Percentiles rank a stretch among this genome's conserved stretches.
Conservation (phyloP, 805 yeast genomes). For the Myxozyma mucilagina region DNA sequence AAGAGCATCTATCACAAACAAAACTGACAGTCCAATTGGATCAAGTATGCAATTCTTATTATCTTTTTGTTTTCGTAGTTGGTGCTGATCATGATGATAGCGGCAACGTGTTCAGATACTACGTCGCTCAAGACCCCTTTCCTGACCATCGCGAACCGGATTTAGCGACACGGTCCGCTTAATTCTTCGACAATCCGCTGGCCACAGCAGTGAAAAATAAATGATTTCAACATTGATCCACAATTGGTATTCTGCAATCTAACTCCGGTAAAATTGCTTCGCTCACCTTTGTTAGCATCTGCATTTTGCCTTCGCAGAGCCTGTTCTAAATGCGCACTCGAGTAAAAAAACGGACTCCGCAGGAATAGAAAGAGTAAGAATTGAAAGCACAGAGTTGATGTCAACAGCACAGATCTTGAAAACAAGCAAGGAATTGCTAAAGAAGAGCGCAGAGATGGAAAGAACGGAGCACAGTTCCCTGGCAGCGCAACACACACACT, state of each 20-base stretch:
- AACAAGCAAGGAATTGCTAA: too few relatives aligned
- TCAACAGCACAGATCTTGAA: too few relatives aligned
- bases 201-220: too few relatives aligned
- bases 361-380: too few relatives aligned
- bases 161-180: neutral
- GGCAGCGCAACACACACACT: too few relatives aligned
- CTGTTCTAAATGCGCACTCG: neutral
- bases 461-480: too few relatives aligned
- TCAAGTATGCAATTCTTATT: neutral
- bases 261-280: neutral
- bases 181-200: too few relatives aligned
- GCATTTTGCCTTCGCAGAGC: slow-evolving; percentile 49
- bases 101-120: slow-evolving; percentile 11
- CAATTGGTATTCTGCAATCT: neutral
- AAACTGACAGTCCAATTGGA: neutral
- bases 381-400: too few relatives aligned
- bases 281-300: slow-evolving; percentile 74
- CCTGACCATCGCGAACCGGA: neutral
- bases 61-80: neutral
- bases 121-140: neutral
- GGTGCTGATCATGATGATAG: neutral
- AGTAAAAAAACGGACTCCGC: neutral
- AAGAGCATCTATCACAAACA: too few relatives aligned
- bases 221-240: neutral
- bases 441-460: too few relatives aligned